Base-by-base conservation (phyloP, 352 stramenopile genomes). In the Thraustochytrium striatum region DNA sequence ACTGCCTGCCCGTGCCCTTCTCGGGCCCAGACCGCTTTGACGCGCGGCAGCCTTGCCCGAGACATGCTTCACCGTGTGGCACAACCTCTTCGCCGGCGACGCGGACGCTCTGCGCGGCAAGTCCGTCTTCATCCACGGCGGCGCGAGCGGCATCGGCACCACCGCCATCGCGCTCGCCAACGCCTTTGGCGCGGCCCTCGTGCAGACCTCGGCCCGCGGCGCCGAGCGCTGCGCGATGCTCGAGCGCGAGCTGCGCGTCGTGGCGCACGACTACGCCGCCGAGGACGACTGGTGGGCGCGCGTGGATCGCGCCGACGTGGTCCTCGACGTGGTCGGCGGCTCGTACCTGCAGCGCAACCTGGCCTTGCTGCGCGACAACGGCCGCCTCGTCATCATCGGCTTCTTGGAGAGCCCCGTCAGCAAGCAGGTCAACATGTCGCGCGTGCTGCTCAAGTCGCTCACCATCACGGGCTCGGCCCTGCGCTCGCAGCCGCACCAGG, bases 241-340 rank as follows among this genome's bases (percentile, higher is more conserved):
- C 25, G n/a, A n/a, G n/a, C n/a, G n/a, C n/a, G n/a, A n/a, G n/a
- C 33, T 58, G 16, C 62, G 79, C n/a, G 81, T 72, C 13, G 70
- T 62, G 5, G 79, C 53, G 30, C 32, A 16, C 38, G 36, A 61
- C 33, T 84, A 85, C 58, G 70, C 58, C 43, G 68, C 84, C 30
- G 73, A 84, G 21, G 78, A 84, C 9, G 19, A 82, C 1, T 82
- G 21, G 61, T 55, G 47, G 58, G n/a, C 81, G 21, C 59, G 21
- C 13, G 11, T 39, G 28, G 78, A 69, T 0, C 68, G 83, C 0
- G 72, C 85, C 11, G 81, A 87, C 53, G 81, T 87, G 32, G 85
- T 87, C 61, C 72, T 87, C 11, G 84, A 87, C 82, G 84, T 85
- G 72, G 80, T 87, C 13, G 84, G 83, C 2, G 84, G 83, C 30